phyloP scores from a whole-genome alignment of 345 rosid species.

The Theobroma cacao region DNA sequence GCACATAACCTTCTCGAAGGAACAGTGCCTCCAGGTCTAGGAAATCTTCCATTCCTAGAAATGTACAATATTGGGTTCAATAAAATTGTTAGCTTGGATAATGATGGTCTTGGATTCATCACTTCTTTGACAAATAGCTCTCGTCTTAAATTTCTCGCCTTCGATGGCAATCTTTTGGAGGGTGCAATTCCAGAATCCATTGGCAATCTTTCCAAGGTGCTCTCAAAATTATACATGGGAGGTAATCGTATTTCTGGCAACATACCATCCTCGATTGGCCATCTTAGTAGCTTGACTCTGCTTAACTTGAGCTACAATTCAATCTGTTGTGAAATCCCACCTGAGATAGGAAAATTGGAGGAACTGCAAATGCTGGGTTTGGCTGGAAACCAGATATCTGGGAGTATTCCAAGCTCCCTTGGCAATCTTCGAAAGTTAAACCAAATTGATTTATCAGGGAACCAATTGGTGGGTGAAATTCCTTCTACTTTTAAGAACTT shows the following conservation, averaged over 20 bases:
- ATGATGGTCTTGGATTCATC: conserved; percentile 34
- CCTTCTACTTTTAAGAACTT: conserved; percentile 42
- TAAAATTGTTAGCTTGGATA: conserved; percentile 25
- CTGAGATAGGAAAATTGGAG: conserved; percentile 33
- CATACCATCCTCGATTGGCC: conserved; percentile 33
- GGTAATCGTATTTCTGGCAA: conserved; percentile 34
- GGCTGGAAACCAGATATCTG: conserved; percentile 37
- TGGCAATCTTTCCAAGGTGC: conserved; percentile 40
- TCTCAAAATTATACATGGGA: conserved; percentile 35
- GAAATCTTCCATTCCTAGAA: conserved; percentile 34
- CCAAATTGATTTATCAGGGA: conserved; percentile 41
- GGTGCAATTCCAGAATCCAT: conserved; percentile 43
- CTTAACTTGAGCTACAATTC: conserved; percentile 39
- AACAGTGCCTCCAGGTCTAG: conserved; percentile 34
- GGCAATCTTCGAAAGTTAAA: conserved; percentile 38
- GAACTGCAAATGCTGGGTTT: conserved; percentile 38
- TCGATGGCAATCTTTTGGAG: conserved; percentile 36
- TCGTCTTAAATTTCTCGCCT: conserved; percentile 33
- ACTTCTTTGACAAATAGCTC: conserved; percentile 38
- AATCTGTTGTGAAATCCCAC: conserved; percentile 43
- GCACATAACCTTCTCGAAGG: conserved; percentile 38
- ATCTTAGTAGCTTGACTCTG: conserved; percentile 37
- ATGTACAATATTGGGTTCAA: conserved; percentile 41
- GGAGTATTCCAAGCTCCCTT: conserved; percentile 35
- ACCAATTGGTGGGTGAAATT: conserved; percentile 36